Conservation (phyloP, 495 filamentous ascomycete genomes). For the Lepidopterella palustris region DNA sequence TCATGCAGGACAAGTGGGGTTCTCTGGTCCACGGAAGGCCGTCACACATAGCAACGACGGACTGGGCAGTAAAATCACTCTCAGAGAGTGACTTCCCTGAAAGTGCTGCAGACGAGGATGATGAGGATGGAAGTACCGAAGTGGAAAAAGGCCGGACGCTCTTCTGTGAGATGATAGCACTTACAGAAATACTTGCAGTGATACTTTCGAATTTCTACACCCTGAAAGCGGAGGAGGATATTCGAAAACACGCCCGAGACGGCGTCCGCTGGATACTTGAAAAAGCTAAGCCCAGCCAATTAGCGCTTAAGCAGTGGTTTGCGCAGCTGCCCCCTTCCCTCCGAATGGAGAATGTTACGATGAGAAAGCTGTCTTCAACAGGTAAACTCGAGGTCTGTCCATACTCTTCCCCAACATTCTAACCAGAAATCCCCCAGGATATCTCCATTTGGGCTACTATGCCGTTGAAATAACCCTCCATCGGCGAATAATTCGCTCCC, state of each 20-base stretch:
- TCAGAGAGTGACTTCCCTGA: slow-evolving; percentile 65
- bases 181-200: slow-evolving; percentile 55
- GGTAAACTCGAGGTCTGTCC: slow-evolving; percentile 27
- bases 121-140: slow-evolving; percentile 50
- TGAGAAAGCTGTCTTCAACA: slow-evolving; percentile 23
- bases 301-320: slow-evolving; percentile 55
- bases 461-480: slow-evolving; percentile 57
- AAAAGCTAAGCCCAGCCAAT: slow-evolving; percentile 55
- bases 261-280: slow-evolving; percentile 51
- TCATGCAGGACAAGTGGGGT: slow-evolving; percentile 85
- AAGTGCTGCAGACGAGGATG: slow-evolving; percentile 48
- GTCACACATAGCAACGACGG: slow-evolving; percentile 64
- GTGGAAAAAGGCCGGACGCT: slow-evolving; percentile 60
- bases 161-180: slow-evolving; percentile 54
- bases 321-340: slow-evolving; percentile 46
- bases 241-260: slow-evolving; percentile 44
- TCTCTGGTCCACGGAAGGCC: slow-evolving; percentile 73
- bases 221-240: slow-evolving; percentile 48
- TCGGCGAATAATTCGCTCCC: slow-evolving; percentile 52
- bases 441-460: slow-evolving; percentile 56
- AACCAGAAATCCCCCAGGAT: slow-evolving; percentile 41
- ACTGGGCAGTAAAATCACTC: slow-evolving; percentile 68
- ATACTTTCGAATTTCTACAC: slow-evolving; percentile 58
- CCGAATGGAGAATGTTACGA: slow-evolving; percentile 44
- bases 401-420: slow-evolving; percentile 31